Base-by-base conservation (phyloP, 768 basidiomycete genomes). In the Pisolithus albus region DNA sequence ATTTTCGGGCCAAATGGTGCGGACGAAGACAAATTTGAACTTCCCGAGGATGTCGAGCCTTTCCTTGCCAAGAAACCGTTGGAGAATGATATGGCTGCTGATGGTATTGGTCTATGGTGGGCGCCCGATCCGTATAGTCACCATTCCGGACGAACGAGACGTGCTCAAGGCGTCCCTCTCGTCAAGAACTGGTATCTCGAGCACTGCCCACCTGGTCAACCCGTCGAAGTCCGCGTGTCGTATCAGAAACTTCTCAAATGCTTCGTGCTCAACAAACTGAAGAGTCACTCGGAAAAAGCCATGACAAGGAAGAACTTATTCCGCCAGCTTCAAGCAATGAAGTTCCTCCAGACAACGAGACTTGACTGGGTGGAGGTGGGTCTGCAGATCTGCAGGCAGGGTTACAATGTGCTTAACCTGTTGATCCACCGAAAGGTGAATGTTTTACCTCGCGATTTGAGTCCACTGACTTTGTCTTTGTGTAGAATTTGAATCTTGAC, bases 361-460 rank as follows among this genome's bases (percentile, higher is more conserved):
- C 72, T 99, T 59, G 96, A 99, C 69, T 99, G 96, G 96, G 95
- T 99, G 32, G 96, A 99, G 68, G 96, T 94, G 3, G 96, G 96
- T 59, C 72, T 99, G 54, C 96, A 98, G 70, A 95, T 99, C 49
- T 98, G 95, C 74, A 76, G 96, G 58, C 96, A 99, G 66, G 96
- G 96, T 39, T 99, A 96, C 74, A 98, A 98, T 72, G 98, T 99
- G 96, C 75, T 99, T 56, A 99, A 99, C 70, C 74, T 99, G 28
- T 78, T 99, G 55, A 99, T 99, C 59, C 96, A 98, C 72, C 93
- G 95, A 69, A 98, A 99, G 82, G 87, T 85, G 53, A 42, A 64
- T 60, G 6, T 18, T 7, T 15, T 46, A 30, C 36, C 1, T 26
- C 3, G 7, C 24, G 8, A 13, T 26, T 4, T 18, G 43, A 19